These are phyloP conservation scores for Ogataea paradorogensis DNA, from an alignment of 805 yeast genomes.

Conservation along the genomic window DNA sequence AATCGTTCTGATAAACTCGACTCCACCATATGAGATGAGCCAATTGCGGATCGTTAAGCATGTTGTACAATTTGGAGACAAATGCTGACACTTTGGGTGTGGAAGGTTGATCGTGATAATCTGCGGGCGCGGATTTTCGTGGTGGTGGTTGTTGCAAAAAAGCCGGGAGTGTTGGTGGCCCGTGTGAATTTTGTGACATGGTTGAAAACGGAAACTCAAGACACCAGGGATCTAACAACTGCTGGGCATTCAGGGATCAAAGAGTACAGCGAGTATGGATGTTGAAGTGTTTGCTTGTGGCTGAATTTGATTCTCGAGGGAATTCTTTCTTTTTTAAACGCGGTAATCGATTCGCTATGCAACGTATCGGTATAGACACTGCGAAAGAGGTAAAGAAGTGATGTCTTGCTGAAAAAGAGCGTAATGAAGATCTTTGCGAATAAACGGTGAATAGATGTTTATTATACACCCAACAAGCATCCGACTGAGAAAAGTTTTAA, in stretches of 20 bases:
- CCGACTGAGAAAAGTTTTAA: background rate
- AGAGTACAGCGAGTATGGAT: background rate
- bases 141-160: conserved; percentile 1
- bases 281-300: background rate
- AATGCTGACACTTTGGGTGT: conserved; percentile 53
- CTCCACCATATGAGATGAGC: conserved; percentile 65
- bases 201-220: background rate
- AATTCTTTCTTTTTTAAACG: too few species aligned
- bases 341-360: too few species aligned
- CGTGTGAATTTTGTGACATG: conserved; percentile 9
- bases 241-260: too few species aligned
- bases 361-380: too few species aligned
- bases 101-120: conserved; percentile 2
- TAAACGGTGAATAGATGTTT: background rate
- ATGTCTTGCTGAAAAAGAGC: background rate
- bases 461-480: conserved; percentile 2
- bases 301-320: background rate
- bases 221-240: too few species aligned
- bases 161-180: conserved; percentile 5
- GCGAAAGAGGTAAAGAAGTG: too few species aligned
- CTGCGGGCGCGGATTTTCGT: conserved; percentile 7
- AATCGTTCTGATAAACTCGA: conserved; percentile 38
- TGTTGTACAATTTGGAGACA: conserved; percentile 60
- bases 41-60: conserved; percentile 56
- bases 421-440: background rate